A percentile compares a stretch with the other conserved stretches of the same genome.
phyloP scores from a whole-genome alignment of 768 basidiomycete species.

The Mycena albidolilacea region DNA sequence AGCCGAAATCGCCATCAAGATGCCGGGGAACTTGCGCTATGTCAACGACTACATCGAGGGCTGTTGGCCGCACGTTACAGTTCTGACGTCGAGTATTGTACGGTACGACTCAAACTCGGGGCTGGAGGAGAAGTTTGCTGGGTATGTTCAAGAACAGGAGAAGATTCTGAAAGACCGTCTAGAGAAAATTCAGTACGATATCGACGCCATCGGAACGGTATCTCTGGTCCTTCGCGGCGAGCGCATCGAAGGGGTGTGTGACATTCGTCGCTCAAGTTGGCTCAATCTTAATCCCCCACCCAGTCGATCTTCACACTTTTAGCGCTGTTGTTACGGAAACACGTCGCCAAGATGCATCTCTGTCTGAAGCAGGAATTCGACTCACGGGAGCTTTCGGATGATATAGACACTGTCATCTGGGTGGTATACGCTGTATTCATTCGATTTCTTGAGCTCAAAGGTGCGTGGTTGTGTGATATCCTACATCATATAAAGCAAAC shows the following conservation, averaged over 20 bases:
- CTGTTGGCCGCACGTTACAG: constrained; percentile 16
- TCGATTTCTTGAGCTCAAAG: constrained; percentile 17
- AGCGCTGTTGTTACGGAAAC: constrained; percentile 15
- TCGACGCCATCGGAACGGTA: background rate
- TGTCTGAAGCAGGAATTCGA: constrained; percentile 20
- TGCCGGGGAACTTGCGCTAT: constrained; percentile 40
- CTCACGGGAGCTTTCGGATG: constrained; percentile 7
- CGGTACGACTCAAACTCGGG: background rate
- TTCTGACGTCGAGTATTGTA: constrained; percentile 8
- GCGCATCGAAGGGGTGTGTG: background rate
- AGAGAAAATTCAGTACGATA: constrained; percentile 3
- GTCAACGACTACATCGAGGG: constrained; percentile 26
- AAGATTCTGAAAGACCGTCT: background rate
- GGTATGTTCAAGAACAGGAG: background rate
- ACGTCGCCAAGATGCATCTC: constrained; percentile 29
- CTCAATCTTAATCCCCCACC: background rate
- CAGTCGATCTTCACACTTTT: constrained; percentile 23
- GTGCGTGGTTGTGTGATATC: background rate
- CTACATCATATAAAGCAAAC: background rate
- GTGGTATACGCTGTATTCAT: constrained; percentile 6
- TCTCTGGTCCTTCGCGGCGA: background rate
- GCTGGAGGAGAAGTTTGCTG: constrained; percentile 16
- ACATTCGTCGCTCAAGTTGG: background rate
- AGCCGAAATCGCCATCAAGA: background rate
- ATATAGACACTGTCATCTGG: constrained; percentile 3